Base-by-base conservation (phyloP, 768 basidiomycete species). In the Wakefieldia striispora region DNA sequence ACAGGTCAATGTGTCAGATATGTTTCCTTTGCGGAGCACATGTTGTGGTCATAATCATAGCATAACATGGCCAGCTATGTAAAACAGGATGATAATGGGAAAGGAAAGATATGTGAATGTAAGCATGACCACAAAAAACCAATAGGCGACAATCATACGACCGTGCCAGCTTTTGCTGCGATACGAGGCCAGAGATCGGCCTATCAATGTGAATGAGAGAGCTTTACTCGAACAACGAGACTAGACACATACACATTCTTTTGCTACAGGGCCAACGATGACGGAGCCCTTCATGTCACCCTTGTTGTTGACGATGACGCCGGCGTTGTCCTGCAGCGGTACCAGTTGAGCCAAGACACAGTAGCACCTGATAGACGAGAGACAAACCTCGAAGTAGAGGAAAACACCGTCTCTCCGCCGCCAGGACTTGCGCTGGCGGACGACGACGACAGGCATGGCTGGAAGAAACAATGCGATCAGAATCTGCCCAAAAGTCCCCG, bases 171-270 rank as follows among this genome's bases (percentile, higher is more conserved):
- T 73, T 97, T 98, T 59, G 95, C 94, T 48, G 97, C 97, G 63
- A 97, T 97, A 90, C 94, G 93, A 50, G 92, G 95, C 97, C 95
- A 97, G 49, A 95, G 79, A 77, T 97, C 95, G 65, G 93, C 94
- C 90, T 92, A 14, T 66, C 57, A 47, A 34, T 16, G 3, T 13
- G 29, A 33, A 38, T 56, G 10, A 54, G 52, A 54, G 52, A 10
- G 5, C 20, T 5, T 20, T 5, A 20, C 40, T 43, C 29, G n/a
- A 19, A 1, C 3, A 23, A 9, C 27, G 12, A 21, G 43, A 23
- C 2, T 0, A 6, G 8, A 37, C 17, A 84, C 91, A 36, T 69
- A 93, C 91, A 68, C 97, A 98, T 91, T 97, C 95, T 84, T 98
- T 99, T 76, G 95, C 97, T 66, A 66, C 47, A 66, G 42, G 0